A percentile compares a stretch with the other conserved stretches of the same genome.
phyloP scores from a whole-genome alignment of 2,329 filamentous ascomycete species.

The Ceratocystiopsis sp. region DNA sequence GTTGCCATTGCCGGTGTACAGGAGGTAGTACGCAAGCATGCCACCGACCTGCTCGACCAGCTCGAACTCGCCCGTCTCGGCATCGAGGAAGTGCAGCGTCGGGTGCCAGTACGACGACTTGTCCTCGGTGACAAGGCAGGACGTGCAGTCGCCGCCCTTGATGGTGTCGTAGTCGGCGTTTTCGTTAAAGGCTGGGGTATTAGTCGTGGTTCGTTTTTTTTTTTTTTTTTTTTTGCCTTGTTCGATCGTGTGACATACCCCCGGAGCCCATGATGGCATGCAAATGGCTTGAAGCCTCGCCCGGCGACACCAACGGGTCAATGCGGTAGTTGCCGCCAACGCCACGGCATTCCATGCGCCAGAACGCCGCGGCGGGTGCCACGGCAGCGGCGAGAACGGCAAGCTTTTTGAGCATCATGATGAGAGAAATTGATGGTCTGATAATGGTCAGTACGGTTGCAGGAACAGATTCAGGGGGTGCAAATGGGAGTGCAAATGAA shows the following conservation, averaged over 20 bases:
- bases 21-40: slow-evolving; percentile 84
- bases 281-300: slow-evolving; percentile 42
- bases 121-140: slow-evolving; percentile 64
- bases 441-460: too few species aligned
- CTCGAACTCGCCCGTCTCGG: slow-evolving; percentile 44
- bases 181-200: slow-evolving; percentile 43
- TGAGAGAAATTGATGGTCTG: background rate
- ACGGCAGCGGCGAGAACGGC: slow-evolving; percentile 3
- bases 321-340: slow-evolving; percentile 52
- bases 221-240: background rate
- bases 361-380: slow-evolving; percentile 44
- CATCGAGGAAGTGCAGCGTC: slow-evolving; percentile 57
- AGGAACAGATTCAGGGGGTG: too few species aligned
- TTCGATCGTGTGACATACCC: slow-evolving; percentile 33
- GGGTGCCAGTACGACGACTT: slow-evolving; percentile 84
- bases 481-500: too few species aligned
- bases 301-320: slow-evolving; percentile 57
- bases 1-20: slow-evolving; percentile 34
- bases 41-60: slow-evolving; percentile 61
- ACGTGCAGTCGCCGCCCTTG: slow-evolving; percentile 51
- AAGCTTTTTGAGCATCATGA: background rate
- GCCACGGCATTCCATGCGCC: slow-evolving; percentile 74
- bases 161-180: slow-evolving; percentile 41
- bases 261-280: slow-evolving; percentile 62
- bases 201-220: background rate